Evolutionary conservation across 768 basidiomycete species (phyloP).

Genomic region (Termitomyces eurrhizus): DNA sequence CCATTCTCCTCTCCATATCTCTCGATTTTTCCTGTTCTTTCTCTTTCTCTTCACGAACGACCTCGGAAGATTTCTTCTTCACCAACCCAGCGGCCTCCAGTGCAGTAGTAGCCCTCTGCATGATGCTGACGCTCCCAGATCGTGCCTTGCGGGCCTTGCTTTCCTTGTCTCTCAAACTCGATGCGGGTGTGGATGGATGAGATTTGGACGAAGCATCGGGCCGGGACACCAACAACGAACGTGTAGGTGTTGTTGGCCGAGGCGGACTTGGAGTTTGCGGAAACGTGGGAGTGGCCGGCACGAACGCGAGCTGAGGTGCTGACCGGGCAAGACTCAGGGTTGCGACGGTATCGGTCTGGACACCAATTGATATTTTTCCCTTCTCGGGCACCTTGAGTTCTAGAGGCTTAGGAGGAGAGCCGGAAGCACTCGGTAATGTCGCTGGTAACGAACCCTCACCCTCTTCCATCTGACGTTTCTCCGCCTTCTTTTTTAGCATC

Average conservation of each 20-base stretch:
- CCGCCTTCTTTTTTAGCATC: conserved; percentile 86
- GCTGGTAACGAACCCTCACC: conserved; percentile 11
- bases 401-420: conserved; percentile 10
- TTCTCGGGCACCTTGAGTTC: conserved; percentile 26
- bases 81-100: conserved; percentile 83
- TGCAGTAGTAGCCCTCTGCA: conserved; percentile 92
- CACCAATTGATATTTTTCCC: conserved; percentile 29
- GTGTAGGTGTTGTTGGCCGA: conserved; percentile 39
- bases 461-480: conserved; percentile 44
- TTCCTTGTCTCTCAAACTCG: conserved; percentile 56
- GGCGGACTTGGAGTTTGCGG: conserved; percentile 52
- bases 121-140: conserved; percentile 90
- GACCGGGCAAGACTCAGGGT: conserved; percentile 29
- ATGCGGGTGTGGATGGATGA: conserved; percentile 66
- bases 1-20: conserved; percentile 38
- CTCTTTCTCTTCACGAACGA: conserved; percentile 60
- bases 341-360: conserved; percentile 42
- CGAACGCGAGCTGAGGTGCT: conserved; percentile 64
- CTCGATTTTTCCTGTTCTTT: conserved; percentile 40
- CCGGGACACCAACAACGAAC: conserved; percentile 55
- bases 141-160: conserved; percentile 65
- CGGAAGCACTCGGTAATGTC: conserved; percentile 4
- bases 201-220: conserved; percentile 56
- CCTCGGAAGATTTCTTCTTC: conserved; percentile 78
- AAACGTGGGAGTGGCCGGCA: conserved; percentile 74